Conservation (phyloP, 1,284 basidiomycete species). For the Lentinus polychrous region DNA sequence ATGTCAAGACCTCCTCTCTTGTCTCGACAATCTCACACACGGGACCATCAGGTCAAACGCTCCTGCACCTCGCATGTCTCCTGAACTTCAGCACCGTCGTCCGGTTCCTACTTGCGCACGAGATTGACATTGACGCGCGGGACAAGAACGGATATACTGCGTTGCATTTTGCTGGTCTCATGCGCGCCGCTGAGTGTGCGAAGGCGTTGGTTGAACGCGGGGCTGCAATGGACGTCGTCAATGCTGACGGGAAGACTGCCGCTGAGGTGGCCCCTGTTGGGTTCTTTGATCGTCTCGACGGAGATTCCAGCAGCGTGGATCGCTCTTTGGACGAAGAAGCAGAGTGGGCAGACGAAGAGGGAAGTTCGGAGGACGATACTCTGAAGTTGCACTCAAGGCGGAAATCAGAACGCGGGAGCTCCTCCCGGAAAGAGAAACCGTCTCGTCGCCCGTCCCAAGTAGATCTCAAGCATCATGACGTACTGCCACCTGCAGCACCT, state of each 20-base stretch:
- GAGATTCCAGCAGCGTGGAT: conserved; percentile 11
- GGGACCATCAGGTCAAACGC: conserved; percentile 68
- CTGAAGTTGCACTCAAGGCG: conserved; percentile 10
- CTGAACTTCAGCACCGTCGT: conserved; percentile 75
- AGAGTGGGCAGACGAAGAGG: conserved; percentile 63
- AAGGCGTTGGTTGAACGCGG: conserved; percentile 70
- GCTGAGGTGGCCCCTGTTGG: conserved; percentile 67
- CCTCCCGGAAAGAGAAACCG: conserved; percentile 13
- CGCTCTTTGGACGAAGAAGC: conserved; percentile 48
- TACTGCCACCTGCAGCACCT: conserved; percentile 2
- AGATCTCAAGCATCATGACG: conserved; percentile 5
- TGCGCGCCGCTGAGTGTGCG: conserved; percentile 60
- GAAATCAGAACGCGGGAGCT: conserved; percentile 13
- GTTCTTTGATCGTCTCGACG: conserved; percentile 42
- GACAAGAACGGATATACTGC: conserved; percentile 91
- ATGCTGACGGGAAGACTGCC: conserved; percentile 73
- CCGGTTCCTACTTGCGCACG: conserved; percentile 65
- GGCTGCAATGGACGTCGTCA: conserved; percentile 73
- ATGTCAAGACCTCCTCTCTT: conserved; percentile 26
- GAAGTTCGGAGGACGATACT: conserved; percentile 29
- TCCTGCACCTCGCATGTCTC: conserved; percentile 84
- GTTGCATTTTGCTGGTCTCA: conserved; percentile 80
- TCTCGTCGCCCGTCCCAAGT: conserved; percentile 5
- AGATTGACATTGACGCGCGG: conserved; percentile 75
- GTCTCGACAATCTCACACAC: conserved; percentile 56